Percentiles rank a stretch among this genome's conserved stretches.
phyloP scores from a whole-genome alignment of 345 rosid species.

The Fremontodendron californicum region DNA sequence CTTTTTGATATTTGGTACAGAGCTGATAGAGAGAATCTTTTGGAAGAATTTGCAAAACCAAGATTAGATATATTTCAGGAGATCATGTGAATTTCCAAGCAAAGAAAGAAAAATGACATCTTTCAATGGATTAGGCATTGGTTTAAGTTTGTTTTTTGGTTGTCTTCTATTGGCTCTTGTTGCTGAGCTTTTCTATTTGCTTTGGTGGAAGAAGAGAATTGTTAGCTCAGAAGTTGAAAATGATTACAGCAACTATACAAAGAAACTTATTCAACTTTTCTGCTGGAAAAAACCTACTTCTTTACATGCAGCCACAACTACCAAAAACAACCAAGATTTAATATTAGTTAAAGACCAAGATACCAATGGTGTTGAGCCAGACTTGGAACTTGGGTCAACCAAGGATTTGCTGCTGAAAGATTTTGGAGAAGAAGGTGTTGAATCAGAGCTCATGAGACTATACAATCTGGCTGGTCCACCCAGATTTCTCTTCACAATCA shows the following conservation, averaged over 20 bases:
- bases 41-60: neutral
- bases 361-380: constrained; percentile 15
- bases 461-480: constrained; percentile 79
- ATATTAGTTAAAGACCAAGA: neutral
- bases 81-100: constrained; percentile 42
- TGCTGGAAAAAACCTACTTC: constrained; percentile 9
- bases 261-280: constrained; percentile 43
- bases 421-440: constrained; percentile 45
- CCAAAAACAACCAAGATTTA: neutral
- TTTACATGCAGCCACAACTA: constrained; percentile 8
- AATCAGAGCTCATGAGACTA: too few relatives aligned
- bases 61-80: constrained; percentile 20
- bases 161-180: too few relatives aligned
- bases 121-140: too few relatives aligned
- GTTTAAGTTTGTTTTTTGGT: too few relatives aligned
- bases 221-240: constrained; percentile 33
- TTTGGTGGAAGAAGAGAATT: constrained; percentile 78
- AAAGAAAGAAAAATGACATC: constrained; percentile 55
- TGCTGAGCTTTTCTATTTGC: too few relatives aligned
- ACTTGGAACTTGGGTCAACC: constrained; percentile 54
- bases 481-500: constrained; percentile 86
- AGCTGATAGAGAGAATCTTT: neutral
- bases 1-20: neutral
- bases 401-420: constrained; percentile 49
- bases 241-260: constrained; percentile 47